Evolutionary conservation across 805 yeast species (phyloP).

Genomic region (Sungouiella blattae): DNA sequence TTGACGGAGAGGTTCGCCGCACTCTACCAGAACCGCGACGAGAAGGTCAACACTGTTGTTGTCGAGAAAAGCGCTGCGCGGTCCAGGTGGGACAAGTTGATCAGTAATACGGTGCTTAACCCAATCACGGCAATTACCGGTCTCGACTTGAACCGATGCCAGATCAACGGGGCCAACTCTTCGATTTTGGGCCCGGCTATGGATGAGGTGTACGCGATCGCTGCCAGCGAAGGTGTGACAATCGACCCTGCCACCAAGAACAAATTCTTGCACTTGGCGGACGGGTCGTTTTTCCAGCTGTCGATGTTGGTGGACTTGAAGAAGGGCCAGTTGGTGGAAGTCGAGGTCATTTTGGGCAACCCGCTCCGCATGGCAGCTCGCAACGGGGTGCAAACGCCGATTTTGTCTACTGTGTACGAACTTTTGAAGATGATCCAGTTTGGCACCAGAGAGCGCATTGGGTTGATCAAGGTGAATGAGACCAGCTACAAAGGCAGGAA

Average conservation of each 20-base stretch:
- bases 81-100: conserved; percentile 38
- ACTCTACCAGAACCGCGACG: conserved; percentile 26
- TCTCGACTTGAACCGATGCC: conserved; percentile 34
- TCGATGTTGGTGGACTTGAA: conserved; percentile 70
- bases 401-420: conserved; percentile 53
- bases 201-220: conserved; percentile 63
- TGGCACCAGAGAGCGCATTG: conserved; percentile 54
- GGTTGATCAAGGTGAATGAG: conserved; percentile 21
- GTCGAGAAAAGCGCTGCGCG: conserved; percentile 28
- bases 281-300: conserved; percentile 49
- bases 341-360: conserved; percentile 71
- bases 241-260: conserved; percentile 36
- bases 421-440: conserved; percentile 61
- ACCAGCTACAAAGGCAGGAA: conserved; percentile 10
- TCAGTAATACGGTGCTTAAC: conserved; percentile 35
- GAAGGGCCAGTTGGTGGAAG: conserved; percentile 65
- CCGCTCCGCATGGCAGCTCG: conserved; percentile 33
- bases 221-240: conserved; percentile 63
- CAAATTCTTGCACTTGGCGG: conserved; percentile 47
- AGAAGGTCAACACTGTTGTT: conserved; percentile 19
- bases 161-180: conserved; percentile 30
- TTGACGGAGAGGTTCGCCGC: conserved; percentile 21
- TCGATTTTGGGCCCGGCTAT: conserved; percentile 51
- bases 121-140: conserved; percentile 32
- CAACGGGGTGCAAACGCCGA: conserved; percentile 46